Evolutionary conservation across 148 eudicot species (phyloP).

Genomic region (Chenopodium quinoa): DNA sequence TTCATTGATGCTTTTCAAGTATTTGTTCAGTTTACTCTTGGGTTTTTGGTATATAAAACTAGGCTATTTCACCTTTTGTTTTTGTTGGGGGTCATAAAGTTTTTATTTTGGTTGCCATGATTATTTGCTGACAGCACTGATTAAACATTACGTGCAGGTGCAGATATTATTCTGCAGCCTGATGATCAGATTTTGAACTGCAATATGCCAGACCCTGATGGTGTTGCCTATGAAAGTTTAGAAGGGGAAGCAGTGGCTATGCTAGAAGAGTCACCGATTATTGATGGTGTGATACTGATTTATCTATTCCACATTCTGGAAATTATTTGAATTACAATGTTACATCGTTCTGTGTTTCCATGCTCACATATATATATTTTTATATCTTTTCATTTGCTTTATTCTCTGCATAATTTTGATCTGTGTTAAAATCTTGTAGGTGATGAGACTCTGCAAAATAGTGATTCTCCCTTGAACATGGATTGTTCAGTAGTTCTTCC

Average conservation of each 20-base stretch:
- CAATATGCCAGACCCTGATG: slow-evolving; percentile 31
- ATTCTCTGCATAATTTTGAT: slow-evolving; percentile 4
- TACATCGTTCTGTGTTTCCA: not conserved
- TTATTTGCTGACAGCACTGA: not conserved
- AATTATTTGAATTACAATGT: not conserved
- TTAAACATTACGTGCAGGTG: slow-evolving; percentile 12
- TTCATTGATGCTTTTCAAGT: not conserved
- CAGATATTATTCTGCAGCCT: slow-evolving; percentile 14
- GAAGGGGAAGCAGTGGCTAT: slow-evolving; percentile 32
- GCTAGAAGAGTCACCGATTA: slow-evolving; percentile 30
- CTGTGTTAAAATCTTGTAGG: slow-evolving; percentile 17
- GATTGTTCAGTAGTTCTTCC: slow-evolving; percentile 35
- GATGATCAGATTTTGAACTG: slow-evolving; percentile 23
- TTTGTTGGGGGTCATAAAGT: not conserved
- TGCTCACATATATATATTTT: too few relatives aligned
- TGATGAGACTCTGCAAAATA: slow-evolving; percentile 19
- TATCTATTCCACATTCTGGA: not conserved
- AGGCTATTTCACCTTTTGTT: not conserved
- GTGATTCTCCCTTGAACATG: slow-evolving; percentile 18
- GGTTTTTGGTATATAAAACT: not conserved
- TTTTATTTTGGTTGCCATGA: not conserved
- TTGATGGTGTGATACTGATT: slow-evolving; percentile 22
- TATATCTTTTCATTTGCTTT: not conserved
- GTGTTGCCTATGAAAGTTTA: slow-evolving; percentile 28
- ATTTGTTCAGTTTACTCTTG: not conserved